Conservation (phyloP, 768 basidiomycete species). For the Galerina marginata region DNA sequence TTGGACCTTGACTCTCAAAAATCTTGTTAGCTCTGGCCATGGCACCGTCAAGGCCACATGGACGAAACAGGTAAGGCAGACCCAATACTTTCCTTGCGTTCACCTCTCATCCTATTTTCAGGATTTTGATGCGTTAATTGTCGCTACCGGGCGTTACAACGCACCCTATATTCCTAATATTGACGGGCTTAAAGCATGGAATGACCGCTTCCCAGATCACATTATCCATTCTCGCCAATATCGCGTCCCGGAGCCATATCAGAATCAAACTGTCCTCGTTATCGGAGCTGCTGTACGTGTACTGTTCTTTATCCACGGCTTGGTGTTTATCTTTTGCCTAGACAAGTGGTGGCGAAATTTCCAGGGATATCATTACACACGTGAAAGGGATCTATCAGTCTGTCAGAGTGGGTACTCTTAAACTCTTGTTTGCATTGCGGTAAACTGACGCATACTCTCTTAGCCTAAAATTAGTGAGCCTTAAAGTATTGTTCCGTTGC, state of each 20-base stretch:
- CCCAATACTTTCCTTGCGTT: not conserved
- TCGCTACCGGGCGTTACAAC: slow-evolving; percentile 40
- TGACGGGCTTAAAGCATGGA: slow-evolving; percentile 40
- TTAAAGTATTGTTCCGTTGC: not conserved
- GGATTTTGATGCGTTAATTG: slow-evolving; percentile 42
- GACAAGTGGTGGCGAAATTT: slow-evolving; percentile 43
- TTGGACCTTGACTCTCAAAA: slow-evolving; percentile 41
- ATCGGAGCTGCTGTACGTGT: slow-evolving; percentile 44
- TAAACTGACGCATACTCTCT: not conserved
- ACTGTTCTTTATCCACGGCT: not conserved
- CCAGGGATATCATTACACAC: slow-evolving; percentile 36
- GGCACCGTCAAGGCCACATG: slow-evolving; percentile 37
- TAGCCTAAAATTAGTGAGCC: slow-evolving; percentile 11
- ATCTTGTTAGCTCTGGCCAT: slow-evolving; percentile 24
- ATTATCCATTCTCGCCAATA: slow-evolving; percentile 49
- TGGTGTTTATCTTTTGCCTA: slow-evolving; percentile 13
- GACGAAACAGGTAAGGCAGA: slow-evolving; percentile 37
- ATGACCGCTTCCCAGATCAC: slow-evolving; percentile 34
- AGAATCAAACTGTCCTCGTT: slow-evolving; percentile 45
- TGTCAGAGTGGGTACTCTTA: slow-evolving; percentile 25
- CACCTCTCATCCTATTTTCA: slow-evolving; percentile 19
- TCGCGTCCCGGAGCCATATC: slow-evolving; percentile 40
- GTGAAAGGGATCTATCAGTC: slow-evolving; percentile 40
- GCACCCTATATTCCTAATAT: slow-evolving; percentile 40
- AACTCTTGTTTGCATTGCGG: not conserved